These are phyloP conservation scores for Diversispora eburnea DNA, from an alignment of 192 early-diverging fungal genomes.

Conservation along the genomic window DNA sequence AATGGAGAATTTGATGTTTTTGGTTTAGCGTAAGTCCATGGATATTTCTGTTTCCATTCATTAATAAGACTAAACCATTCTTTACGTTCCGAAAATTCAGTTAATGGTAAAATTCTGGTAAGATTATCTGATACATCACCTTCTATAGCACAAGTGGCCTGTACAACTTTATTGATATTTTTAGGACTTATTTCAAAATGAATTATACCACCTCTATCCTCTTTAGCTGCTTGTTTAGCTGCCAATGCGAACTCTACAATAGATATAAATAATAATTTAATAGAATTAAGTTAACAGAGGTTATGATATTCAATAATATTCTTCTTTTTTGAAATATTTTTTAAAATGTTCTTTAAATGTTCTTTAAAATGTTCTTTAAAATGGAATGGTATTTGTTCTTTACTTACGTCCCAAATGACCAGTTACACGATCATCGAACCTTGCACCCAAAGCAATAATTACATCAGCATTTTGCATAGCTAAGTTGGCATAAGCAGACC, in stretches of 20 bases:
- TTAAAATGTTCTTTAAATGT: no score
- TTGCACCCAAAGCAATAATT: conserved; percentile 91
- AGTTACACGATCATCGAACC: conserved; percentile 99
- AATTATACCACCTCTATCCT: conserved; percentile 89
- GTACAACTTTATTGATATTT: conserved; percentile 99
- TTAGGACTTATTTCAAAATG: conserved; percentile 99
- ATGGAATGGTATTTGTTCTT: no score
- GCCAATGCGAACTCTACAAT: conserved; percentile 81
- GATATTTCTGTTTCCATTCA: conserved; percentile 90
- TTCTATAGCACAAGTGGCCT: conserved; percentile 86
- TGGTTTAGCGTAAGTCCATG: conserved; percentile 75
- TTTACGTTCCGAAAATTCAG: conserved; percentile 65
- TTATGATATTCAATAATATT: no score
- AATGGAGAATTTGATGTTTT: conserved; percentile 58
- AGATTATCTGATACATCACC: conserved; percentile 93
- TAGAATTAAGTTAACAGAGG: conserved; percentile 12
- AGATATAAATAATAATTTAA: conserved; percentile 4
- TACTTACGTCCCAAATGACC: conserved; percentile 62
- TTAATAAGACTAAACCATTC: conserved; percentile 83
- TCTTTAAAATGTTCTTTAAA: no score
- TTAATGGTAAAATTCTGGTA: conserved; percentile 69
- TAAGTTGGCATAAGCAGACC: conserved; percentile 94
- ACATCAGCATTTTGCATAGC: conserved; percentile 96
- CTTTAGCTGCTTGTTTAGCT: conserved; percentile 81
- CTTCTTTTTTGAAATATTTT: no score